Conservation (phyloP, 208 protist species). For the Blastocrithidia nonstop region DNA sequence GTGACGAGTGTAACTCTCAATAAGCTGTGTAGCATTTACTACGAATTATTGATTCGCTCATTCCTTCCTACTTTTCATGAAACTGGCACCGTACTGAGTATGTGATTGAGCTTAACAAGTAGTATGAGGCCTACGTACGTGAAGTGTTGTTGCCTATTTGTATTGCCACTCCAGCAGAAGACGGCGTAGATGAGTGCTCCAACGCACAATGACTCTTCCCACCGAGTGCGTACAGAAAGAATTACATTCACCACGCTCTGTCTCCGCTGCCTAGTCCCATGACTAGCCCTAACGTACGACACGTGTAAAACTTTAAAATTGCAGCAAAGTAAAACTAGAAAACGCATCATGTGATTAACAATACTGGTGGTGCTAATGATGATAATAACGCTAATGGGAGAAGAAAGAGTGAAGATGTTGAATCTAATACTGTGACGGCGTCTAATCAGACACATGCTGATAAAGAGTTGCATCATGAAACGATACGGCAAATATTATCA, state of each 20-base stretch:
- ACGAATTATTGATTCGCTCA: conserved; percentile 55
- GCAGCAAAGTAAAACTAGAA: no score
- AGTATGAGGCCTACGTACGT: conserved; percentile 55
- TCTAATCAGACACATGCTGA: no score
- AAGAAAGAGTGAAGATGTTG: background rate
- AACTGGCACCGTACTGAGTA: conserved; percentile 75
- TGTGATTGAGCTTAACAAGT: conserved; percentile 75
- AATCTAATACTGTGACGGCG: no score
- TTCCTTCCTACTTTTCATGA: conserved; percentile 78
- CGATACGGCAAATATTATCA: no score
- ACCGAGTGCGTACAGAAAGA: conserved; percentile 11
- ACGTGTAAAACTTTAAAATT: no score
- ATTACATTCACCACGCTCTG: no score
- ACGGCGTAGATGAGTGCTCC: conserved; percentile 34
- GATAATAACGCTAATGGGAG: background rate
- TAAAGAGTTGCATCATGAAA: no score
- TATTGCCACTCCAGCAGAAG: conserved; percentile 22
- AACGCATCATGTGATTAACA: no score
- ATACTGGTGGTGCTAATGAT: background rate
- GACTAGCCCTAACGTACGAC: no score
- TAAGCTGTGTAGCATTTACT: conserved; percentile 60
- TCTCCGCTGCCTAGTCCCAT: no score
- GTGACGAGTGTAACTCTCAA: conserved; percentile 21
- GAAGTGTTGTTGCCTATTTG: conserved; percentile 65
- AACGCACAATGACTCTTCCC: conserved; percentile 17